These are phyloP conservation scores for Polyporus tsugae DNA, from an alignment of 1,284 basidiomycete species.

Conservation along the genomic window DNA sequence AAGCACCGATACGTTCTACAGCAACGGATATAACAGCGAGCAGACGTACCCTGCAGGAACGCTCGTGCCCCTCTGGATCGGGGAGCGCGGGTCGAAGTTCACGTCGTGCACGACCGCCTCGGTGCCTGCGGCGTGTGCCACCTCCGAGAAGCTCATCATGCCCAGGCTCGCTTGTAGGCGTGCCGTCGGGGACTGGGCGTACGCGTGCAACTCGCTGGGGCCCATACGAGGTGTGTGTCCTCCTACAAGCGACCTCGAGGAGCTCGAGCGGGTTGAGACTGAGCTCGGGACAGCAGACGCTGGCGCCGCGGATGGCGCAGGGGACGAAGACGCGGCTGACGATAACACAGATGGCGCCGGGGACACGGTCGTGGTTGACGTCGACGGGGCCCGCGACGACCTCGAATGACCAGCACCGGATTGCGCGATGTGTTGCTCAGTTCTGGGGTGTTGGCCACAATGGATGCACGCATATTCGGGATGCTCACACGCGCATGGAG, in stretches of 20 bases:
- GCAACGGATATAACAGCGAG: neutral
- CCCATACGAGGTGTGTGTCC: constrained; percentile 23
- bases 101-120: constrained; percentile 28
- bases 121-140: constrained; percentile 8
- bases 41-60: constrained; percentile 34
- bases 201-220: constrained; percentile 16
- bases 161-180: constrained; percentile 15
- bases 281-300: neutral
- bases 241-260: constrained; percentile 8
- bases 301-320: neutral
- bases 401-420: neutral
- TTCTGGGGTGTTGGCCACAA: neutral
- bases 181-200: neutral
- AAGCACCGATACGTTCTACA: neutral
- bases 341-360: neutral
- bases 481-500: constrained; percentile 8
- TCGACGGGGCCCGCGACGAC: neutral
- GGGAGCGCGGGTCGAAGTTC: constrained; percentile 41
- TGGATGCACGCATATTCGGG: constrained; percentile 7
- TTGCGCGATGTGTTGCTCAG: neutral
- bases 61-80: constrained; percentile 31
- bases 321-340: neutral
- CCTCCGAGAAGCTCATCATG: constrained; percentile 18
- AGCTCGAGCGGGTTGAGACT: neutral
- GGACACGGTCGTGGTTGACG: neutral